Evolutionary conservation across 257 asterid species (phyloP).

Genomic region (Ophiorrhiza pumila): DNA sequence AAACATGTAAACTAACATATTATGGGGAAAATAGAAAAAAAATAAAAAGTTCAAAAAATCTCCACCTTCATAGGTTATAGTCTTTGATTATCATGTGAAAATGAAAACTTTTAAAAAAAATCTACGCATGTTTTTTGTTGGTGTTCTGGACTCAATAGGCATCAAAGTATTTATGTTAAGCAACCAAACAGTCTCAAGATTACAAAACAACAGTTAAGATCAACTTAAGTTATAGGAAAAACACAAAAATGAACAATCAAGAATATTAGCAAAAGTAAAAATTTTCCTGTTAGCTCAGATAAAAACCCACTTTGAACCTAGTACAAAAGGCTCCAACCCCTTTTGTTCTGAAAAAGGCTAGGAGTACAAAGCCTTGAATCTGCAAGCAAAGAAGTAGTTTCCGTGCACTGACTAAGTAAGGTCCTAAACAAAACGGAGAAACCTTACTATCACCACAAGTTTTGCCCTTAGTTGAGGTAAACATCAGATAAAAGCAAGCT

Average conservation of each 20-base stretch:
- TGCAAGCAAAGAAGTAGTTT: background rate
- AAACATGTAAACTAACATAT: too few relatives aligned
- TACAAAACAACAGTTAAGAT: background rate
- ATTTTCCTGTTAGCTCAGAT: background rate
- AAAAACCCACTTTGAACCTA: background rate
- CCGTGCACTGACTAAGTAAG: background rate
- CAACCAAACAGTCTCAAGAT: background rate
- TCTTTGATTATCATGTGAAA: too few relatives aligned
- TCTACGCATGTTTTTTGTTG: too few relatives aligned
- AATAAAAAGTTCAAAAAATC: too few relatives aligned
- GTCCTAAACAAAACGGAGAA: background rate
- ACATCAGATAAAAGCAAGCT: background rate
- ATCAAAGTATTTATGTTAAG: background rate
- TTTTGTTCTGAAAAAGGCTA: background rate
- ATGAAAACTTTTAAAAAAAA: too few relatives aligned
- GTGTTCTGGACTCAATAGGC: too few relatives aligned
- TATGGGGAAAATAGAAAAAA: too few relatives aligned
- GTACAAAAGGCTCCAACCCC: too few relatives aligned
- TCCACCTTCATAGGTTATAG: too few relatives aligned
- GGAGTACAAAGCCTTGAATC: background rate
- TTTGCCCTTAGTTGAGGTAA: too few relatives aligned
- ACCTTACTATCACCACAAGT: background rate
- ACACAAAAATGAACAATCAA: background rate
- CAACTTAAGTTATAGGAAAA: background rate
- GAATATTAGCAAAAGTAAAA: constrained; percentile 2